Evolutionary conservation across 73 alveolate genomes (phyloP).

Genomic region (Diophrys appendiculata): DNA sequence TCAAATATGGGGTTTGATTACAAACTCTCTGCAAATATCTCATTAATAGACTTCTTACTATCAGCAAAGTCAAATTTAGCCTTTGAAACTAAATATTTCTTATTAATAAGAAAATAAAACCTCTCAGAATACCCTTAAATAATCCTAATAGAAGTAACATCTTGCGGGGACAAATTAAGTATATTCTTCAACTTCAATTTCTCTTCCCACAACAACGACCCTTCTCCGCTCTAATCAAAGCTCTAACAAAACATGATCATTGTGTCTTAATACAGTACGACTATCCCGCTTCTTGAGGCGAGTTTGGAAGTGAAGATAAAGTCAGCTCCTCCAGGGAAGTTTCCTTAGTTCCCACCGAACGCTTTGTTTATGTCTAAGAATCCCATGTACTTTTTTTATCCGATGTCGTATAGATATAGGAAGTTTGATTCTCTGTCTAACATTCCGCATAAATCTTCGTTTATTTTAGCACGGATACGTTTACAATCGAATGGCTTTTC

Average conservation of each 20-base stretch:
- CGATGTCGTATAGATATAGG: slow-evolving; percentile 42
- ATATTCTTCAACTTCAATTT: slow-evolving; percentile 30
- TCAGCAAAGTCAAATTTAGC: background rate
- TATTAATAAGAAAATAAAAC: slow-evolving; percentile 33
- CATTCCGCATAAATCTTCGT: slow-evolving; percentile 35
- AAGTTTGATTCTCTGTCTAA: slow-evolving; percentile 6
- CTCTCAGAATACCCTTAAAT: slow-evolving; percentile 31
- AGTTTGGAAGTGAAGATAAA: slow-evolving; percentile 25
- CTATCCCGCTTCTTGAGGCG: slow-evolving; percentile 34
- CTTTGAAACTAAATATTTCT: background rate
- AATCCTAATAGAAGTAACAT: slow-evolving; percentile 12
- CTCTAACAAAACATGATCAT: slow-evolving; percentile 41
- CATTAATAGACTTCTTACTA: background rate
- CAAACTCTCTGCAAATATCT: slow-evolving; percentile 25
- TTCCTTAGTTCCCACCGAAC: slow-evolving; percentile 9
- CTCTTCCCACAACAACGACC: slow-evolving; percentile 29
- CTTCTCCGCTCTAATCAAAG: slow-evolving; percentile 28
- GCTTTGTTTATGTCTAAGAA: slow-evolving; percentile 28
- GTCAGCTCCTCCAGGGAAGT: background rate
- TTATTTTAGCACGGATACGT: slow-evolving; percentile 10
- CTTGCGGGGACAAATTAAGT: slow-evolving; percentile 8
- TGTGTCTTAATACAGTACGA: slow-evolving; percentile 30
- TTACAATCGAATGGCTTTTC: background rate
- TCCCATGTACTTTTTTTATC: slow-evolving; percentile 40
- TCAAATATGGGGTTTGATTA: slow-evolving; percentile 7